These are phyloP conservation scores for Tremella yokohamensis DNA, from an alignment of 768 basidiomycete species.

Conservation along the genomic window DNA sequence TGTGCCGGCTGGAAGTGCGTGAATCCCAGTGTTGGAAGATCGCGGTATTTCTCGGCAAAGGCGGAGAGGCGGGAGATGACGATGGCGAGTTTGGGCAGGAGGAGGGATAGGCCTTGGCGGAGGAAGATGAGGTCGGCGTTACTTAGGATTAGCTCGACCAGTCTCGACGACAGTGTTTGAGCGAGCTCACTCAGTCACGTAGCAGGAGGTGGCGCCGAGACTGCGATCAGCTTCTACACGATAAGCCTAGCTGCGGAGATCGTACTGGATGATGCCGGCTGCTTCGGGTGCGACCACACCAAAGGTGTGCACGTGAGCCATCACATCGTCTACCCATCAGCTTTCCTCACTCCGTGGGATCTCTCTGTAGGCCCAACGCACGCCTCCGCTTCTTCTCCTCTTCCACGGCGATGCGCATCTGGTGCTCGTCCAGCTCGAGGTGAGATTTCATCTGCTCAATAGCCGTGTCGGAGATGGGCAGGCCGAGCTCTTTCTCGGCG, in stretches of 20 bases:
- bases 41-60: constrained; percentile 81
- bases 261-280: constrained; percentile 90
- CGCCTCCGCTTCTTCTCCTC: constrained; percentile 95
- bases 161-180: background rate
- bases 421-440: constrained; percentile 79
- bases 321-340: constrained; percentile 69
- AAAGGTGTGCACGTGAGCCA: constrained; percentile 99
- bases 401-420: constrained; percentile 83
- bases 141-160: constrained; percentile 54
- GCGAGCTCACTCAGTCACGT: constrained; percentile 86
- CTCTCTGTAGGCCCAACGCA: constrained; percentile 15
- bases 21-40: constrained; percentile 90
- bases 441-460: constrained; percentile 93
- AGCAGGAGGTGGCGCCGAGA: constrained; percentile 95
- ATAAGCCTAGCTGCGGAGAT: constrained; percentile 16
- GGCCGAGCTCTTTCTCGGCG: constrained; percentile 91
- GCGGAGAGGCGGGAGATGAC: constrained; percentile 81
- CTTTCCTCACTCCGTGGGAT: background rate
- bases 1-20: constrained; percentile 99
- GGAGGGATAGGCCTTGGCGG: constrained; percentile 74
- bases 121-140: constrained; percentile 98
- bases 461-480: constrained; percentile 82
- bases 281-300: constrained; percentile 88
- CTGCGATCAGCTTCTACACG: constrained; percentile 51
- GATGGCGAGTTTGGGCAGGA: constrained; percentile 80